Evolutionary conservation across 2,329 filamentous ascomycete genomes (phyloP).

Genomic region (Hymenoscyphus fructigenus): DNA sequence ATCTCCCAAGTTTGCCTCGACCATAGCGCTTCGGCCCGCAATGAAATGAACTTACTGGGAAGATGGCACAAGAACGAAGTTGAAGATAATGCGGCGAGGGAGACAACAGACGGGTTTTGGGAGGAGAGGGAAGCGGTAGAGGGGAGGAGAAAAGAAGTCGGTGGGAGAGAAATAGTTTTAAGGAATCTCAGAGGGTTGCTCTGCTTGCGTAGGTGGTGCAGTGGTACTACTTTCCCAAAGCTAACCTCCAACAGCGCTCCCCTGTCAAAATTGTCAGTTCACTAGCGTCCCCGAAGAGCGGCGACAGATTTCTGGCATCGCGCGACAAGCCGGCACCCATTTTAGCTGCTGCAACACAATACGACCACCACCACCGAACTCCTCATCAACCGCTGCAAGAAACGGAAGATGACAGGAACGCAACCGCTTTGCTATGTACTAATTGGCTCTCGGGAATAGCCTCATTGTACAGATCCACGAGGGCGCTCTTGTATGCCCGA

Average conservation of each 20-base stretch:
- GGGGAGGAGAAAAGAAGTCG: neutral
- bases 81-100: neutral
- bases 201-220: neutral
- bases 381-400: neutral
- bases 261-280: neutral
- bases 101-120: neutral
- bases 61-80: neutral
- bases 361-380: neutral
- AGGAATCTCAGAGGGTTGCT: neutral
- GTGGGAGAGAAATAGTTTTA: neutral
- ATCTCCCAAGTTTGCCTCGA: neutral
- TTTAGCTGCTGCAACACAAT: no score
- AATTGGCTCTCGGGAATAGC: neutral
- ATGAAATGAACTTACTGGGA: slow-evolving; percentile 1
- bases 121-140: neutral
- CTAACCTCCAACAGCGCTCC: neutral
- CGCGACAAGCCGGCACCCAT: neutral
- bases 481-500: no score
- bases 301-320: neutral
- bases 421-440: neutral
- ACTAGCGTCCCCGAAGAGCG: neutral
- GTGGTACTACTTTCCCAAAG: no score
- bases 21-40: neutral
- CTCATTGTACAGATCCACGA: neutral
- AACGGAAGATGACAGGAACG: neutral